Percentiles rank a stretch among this genome's conserved stretches.
phyloP scores from a whole-genome alignment of 192 early-diverging fungal species.

The Coemansia sp. region DNA sequence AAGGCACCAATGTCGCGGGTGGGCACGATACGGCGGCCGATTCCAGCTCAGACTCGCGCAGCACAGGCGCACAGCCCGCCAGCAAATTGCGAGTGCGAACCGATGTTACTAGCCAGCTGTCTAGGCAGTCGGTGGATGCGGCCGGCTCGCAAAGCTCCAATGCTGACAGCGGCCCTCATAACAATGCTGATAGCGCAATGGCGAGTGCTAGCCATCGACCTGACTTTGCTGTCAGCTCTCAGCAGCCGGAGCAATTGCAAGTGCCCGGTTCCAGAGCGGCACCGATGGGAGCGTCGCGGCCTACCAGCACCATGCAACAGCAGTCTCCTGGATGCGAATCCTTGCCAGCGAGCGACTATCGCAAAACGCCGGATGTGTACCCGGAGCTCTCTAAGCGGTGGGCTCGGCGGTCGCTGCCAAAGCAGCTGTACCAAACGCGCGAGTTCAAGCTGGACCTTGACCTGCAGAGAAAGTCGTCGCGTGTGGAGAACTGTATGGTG shows the following conservation, averaged over 20 bases:
- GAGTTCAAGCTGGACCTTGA: slow-evolving; percentile 81
- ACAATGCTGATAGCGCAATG: background rate
- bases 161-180: background rate
- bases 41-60: slow-evolving; percentile 3
- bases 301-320: background rate
- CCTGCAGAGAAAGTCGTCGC: slow-evolving; percentile 67
- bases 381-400: slow-evolving; percentile 13
- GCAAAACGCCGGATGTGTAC: slow-evolving; percentile 26
- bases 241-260: background rate
- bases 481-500: slow-evolving; percentile 79
- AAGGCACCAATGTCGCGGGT: background rate
- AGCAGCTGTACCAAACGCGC: slow-evolving; percentile 61
- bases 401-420: slow-evolving; percentile 38
- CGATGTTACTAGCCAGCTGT: slow-evolving; percentile 2
- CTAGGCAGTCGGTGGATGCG: background rate
- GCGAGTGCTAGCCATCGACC: background rate
- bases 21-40: slow-evolving; percentile 9
- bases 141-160: background rate
- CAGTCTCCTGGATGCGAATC: background rate
- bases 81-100: slow-evolving; percentile 33
- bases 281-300: background rate
- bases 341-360: background rate
- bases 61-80: slow-evolving; percentile 17
- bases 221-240: background rate
- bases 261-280: background rate